Evolutionary conservation across 108 stramenopile species (phyloP), one percentile per base, ranked within the genome.

Genomic region (Cyclostephanos tholiformis): DNA sequence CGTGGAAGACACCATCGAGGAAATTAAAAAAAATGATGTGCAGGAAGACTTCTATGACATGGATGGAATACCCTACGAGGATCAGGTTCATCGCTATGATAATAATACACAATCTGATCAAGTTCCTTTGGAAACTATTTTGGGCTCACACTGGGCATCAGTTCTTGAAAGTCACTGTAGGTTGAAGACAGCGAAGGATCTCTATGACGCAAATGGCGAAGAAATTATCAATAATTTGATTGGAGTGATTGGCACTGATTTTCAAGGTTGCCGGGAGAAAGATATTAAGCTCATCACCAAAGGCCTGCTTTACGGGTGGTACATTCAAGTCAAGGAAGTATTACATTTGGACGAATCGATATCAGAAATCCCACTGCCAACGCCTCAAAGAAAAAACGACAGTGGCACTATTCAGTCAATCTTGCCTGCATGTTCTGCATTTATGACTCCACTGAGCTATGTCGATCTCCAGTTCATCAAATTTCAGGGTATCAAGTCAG

Each of bases 261-360:
- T 59, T 56, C 10, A 60, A 30, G 63, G 25, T 48, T 65, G 29
- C 58, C 44, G 41, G 23, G 46, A 30, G 7, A 22, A 48, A 50
- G 65, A 75, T 38, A 19, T 75, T 43, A 9, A 57, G 38, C 27
- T 17, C 32, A 12, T 70, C 19, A 58, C 53, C 44, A 69, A 77
- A 51, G 76, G 76, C 27, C 69, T 77, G 69, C 60, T 69, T 6
- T 64, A 59, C 46, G 64, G 69, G 29, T 77, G 76, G 76, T 2
- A 65, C 4, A 44, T 64, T 46, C 68, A 69, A 56, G 62, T 68
- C 7, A 20, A 30, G 36, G 76, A 77, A 52, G 61, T 43, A 12
- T 35, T 51, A 14, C 27, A 65, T n/a, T 38, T 46, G 41, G 19
- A 25, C 27, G 56, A 49, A 6, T 46, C 74, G 14, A 46, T 3